Evolutionary conservation across 116 monocot genomes (phyloP).

Genomic region (Thalassia testudinum): DNA sequence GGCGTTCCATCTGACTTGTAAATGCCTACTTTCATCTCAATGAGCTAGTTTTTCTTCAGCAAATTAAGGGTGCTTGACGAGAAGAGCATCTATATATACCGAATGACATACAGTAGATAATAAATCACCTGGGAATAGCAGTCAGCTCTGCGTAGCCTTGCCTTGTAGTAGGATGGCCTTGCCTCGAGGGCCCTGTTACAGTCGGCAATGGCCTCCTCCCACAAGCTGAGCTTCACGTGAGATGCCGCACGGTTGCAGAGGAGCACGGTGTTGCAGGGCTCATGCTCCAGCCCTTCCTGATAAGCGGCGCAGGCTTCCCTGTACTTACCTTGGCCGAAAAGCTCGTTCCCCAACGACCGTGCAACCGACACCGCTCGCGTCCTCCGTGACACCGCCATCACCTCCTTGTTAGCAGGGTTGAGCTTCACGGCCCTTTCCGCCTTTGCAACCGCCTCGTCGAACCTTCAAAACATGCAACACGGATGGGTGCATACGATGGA

Average conservation of each 20-base stretch:
- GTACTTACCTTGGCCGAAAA: conserved; percentile 21
- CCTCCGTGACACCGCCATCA: conserved; percentile 5
- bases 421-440: conserved; percentile 22
- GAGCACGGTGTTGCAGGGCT: conserved; percentile 26
- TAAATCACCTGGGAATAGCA: conserved; percentile 41
- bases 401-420: conserved; percentile 26
- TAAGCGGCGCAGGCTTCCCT: conserved; percentile 29
- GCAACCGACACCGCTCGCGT: conserved; percentile 12
- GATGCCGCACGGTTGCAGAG: conserved; percentile 41
- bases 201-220: conserved; percentile 29
- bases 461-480: too few relatives aligned
- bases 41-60: too few relatives aligned
- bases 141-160: conserved; percentile 34
- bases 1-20: too few relatives aligned
- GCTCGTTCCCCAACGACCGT: conserved; percentile 20
- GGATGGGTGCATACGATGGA: not conserved
- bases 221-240: conserved; percentile 13
- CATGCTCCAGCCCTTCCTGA: conserved; percentile 23
- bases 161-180: conserved; percentile 27
- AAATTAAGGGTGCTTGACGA: too few relatives aligned
- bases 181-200: conserved; percentile 23
- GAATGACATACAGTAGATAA: too few relatives aligned
- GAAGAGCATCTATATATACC: too few relatives aligned
- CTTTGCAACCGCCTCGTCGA: conserved; percentile 27
- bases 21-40: too few relatives aligned